phyloP scores from a whole-genome alignment of 2,329 filamentous ascomycete genomes.

The Purpureocillium takamizusanense region DNA sequence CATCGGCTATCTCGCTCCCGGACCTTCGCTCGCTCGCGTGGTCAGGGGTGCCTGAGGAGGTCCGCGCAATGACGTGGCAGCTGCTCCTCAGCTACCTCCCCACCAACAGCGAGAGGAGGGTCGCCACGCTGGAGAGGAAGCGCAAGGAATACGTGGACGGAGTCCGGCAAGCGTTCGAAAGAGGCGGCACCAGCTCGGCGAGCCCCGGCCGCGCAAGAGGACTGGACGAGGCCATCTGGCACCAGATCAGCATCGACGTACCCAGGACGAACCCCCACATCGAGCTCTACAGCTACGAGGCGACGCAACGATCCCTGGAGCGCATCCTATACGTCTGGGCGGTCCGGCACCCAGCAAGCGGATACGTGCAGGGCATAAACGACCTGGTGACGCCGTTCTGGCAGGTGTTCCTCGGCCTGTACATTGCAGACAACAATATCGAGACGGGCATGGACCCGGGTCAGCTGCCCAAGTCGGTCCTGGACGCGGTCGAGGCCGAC shows the following conservation, averaged over 20 bases:
- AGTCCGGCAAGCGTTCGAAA: conserved; percentile 63
- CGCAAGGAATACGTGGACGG: conserved; percentile 95
- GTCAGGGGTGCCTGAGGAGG: conserved; percentile 90
- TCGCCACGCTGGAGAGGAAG: conserved; percentile 85
- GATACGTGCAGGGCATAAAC: conserved; percentile 98
- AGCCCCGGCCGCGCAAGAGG: conserved; percentile 47
- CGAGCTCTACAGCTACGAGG: conserved; percentile 89
- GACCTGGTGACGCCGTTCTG: conserved; percentile 96
- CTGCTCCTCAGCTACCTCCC: conserved; percentile 89
- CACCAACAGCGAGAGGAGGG: conserved; percentile 88
- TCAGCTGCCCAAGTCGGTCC: conserved; percentile 77
- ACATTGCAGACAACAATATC: conserved; percentile 89
- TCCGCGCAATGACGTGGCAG: conserved; percentile 99
- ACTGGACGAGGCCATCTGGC: conserved; percentile 95
- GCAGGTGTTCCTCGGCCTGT: conserved; percentile 91
- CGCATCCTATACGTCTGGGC: conserved; percentile 97
- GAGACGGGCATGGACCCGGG: conserved; percentile 95
- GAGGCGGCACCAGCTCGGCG: conserved; percentile 41
- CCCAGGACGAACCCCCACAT: conserved; percentile 94
- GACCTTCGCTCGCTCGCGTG: conserved; percentile 82
- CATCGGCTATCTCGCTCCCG: conserved; percentile 76
- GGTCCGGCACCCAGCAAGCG: conserved; percentile 91
- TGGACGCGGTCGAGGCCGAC: conserved; percentile 95
- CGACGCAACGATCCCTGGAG: conserved; percentile 88
- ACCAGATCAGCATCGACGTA: conserved; percentile 98